A percentile compares a stretch with the other conserved stretches of the same genome.
Evolutionary conservation across 441 rosid genomes (phyloP).

Genomic region (Adansonia rubrostipa): DNA sequence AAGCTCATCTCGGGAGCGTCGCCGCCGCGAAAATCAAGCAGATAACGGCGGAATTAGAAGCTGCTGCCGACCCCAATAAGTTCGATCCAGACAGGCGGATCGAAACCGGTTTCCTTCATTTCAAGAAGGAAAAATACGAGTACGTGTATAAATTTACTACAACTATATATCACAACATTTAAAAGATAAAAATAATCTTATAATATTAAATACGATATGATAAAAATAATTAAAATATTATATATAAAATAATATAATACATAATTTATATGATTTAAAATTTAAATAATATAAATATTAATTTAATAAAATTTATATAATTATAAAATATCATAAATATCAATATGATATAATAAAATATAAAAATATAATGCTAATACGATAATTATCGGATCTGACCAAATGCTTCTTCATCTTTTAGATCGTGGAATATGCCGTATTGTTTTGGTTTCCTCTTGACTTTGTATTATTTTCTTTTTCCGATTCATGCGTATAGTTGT

Average conservation of each 20-base stretch:
- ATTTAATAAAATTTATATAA: no score
- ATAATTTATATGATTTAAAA: no score
- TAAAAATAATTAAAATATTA: no score
- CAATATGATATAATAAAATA: no score
- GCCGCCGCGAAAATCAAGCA: slow-evolving; percentile 86
- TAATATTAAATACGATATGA: no score
- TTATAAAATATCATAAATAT: no score
- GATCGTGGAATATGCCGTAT: background rate
- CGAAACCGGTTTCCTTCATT: slow-evolving; percentile 69
- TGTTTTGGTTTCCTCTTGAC: background rate
- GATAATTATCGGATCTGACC: no score
- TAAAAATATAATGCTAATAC: background rate
- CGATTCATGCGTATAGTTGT: background rate
- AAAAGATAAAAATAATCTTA: no score
- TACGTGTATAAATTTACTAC: slow-evolving; percentile 37
- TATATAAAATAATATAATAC: no score
- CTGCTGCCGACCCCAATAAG: slow-evolving; percentile 40
- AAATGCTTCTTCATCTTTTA: background rate
- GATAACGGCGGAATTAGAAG: slow-evolving; percentile 73
- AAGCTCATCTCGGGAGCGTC: slow-evolving; percentile 56
- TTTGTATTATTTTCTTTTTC: background rate
- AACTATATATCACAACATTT: background rate
- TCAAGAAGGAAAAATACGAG: slow-evolving; percentile 79
- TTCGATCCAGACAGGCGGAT: slow-evolving; percentile 59
- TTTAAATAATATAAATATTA: no score